Evolutionary conservation across 2,329 filamentous ascomycete species (phyloP).

Genomic region (Myriosclerotinia curreyana): DNA sequence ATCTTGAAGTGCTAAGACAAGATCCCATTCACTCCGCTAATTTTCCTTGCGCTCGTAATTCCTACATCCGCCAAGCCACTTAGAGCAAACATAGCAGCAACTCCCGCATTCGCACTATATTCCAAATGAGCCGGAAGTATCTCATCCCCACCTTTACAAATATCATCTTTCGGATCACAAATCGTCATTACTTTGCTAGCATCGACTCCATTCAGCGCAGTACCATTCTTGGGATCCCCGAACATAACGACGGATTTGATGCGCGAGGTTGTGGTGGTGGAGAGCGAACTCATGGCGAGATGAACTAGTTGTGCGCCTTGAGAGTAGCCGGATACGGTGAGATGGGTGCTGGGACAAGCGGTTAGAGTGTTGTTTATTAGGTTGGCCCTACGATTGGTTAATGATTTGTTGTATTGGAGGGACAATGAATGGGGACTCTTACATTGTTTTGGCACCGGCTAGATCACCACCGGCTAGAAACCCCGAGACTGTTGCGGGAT

Average conservation of each 20-base stretch:
- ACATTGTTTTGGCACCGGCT: conserved; percentile 46
- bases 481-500: conserved; percentile 47
- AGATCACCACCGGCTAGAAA: conserved; percentile 48
- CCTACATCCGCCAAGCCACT: conserved; percentile 28
- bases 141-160: conserved; percentile 30
- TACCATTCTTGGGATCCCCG: conserved; percentile 36
- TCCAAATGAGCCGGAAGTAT: conserved; percentile 29
- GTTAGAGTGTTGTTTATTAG: conserved; percentile 30
- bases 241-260: conserved; percentile 33
- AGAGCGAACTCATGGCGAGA: conserved; percentile 26
- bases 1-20: conserved; percentile 4
- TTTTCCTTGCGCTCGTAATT: conserved; percentile 32
- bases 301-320: conserved; percentile 37
- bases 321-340: conserved; percentile 34
- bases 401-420: not conserved
- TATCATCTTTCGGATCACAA: conserved; percentile 31
- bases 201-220: conserved; percentile 28
- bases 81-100: conserved; percentile 33
- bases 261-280: conserved; percentile 25
- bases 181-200: conserved; percentile 30
- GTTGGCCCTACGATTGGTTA: conserved; percentile 24
- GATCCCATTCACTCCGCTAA: conserved; percentile 11
- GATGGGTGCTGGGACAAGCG: conserved; percentile 29
- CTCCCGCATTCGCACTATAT: conserved; percentile 30
- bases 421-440: not conserved